phyloP scores from a whole-genome alignment of 768 basidiomycete species.

The Crepidotus variabilis region DNA sequence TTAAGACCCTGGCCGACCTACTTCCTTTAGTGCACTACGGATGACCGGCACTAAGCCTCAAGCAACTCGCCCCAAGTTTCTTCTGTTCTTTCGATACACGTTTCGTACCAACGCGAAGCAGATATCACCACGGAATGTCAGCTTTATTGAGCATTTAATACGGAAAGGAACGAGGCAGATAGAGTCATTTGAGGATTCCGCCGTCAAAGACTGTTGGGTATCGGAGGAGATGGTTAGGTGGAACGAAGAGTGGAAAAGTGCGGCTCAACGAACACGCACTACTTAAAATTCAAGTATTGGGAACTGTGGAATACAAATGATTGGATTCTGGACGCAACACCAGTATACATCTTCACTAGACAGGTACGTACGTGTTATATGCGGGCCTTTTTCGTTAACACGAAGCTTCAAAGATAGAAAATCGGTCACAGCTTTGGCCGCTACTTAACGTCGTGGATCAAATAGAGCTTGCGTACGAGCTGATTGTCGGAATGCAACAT shows the following conservation, averaged over 20 bases:
- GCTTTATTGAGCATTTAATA: conserved; percentile 72
- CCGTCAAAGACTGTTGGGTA: conserved; percentile 73
- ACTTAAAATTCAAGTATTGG: background rate
- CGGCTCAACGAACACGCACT: background rate
- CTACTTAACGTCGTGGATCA: too few species aligned
- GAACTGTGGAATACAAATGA: background rate
- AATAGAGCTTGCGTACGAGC: too few species aligned
- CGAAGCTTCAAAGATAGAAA: too few species aligned
- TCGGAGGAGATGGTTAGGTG: conserved; percentile 69
- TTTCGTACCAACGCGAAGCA: conserved; percentile 62
- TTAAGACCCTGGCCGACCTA: background rate
- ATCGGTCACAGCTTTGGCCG: too few species aligned
- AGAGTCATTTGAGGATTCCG: conserved; percentile 62
- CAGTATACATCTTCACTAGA: too few species aligned
- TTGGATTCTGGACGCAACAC: too few species aligned
- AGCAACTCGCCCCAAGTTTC: conserved; percentile 58
- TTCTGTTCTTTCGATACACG: conserved; percentile 60
- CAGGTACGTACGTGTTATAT: too few species aligned
- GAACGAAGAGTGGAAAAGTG: conserved; percentile 34
- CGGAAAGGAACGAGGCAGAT: conserved; percentile 64
- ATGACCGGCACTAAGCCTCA: conserved; percentile 69
- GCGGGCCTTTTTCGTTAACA: too few species aligned
- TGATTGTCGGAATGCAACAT: too few species aligned
- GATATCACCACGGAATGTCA: conserved; percentile 63
- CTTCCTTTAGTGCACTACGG: conserved; percentile 58